phyloP scores from a whole-genome alignment of 2,329 filamentous ascomycete species.

The Dendryphion nanum region DNA sequence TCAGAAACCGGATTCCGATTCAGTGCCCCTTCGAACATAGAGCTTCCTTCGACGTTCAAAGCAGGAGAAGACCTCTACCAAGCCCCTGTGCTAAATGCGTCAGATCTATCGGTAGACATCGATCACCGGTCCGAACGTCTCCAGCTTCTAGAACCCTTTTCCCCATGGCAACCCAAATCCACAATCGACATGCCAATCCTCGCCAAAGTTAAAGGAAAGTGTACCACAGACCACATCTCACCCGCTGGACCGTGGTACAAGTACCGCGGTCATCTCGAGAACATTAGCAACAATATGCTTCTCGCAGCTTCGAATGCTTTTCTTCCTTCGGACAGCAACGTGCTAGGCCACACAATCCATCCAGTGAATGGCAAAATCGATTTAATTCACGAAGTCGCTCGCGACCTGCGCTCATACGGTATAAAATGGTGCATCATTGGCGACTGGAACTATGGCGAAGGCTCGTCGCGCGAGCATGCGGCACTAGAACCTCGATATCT shows the following conservation, averaged over 20 bases:
- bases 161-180: slow-evolving; percentile 22
- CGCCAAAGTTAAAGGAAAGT: slow-evolving; percentile 39
- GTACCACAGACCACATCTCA: slow-evolving; percentile 43
- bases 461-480: slow-evolving; percentile 25
- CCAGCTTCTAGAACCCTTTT: slow-evolving; percentile 15
- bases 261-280: slow-evolving; percentile 41
- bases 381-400: slow-evolving; percentile 28
- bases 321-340: slow-evolving; percentile 16
- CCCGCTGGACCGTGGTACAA: slow-evolving; percentile 42
- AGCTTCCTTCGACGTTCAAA: slow-evolving; percentile 24
- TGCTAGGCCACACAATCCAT: slow-evolving; percentile 27
- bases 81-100: slow-evolving; percentile 15
- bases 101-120: slow-evolving; percentile 22
- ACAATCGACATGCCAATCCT: slow-evolving; percentile 25
- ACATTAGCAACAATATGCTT: slow-evolving; percentile 40
- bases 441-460: slow-evolving; percentile 32
- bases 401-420: slow-evolving; percentile 15
- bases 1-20: slow-evolving; percentile 21
- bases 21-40: slow-evolving; percentile 20
- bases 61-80: slow-evolving; percentile 25
- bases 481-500: slow-evolving; percentile 18
- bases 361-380: slow-evolving; percentile 9
- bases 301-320: slow-evolving; percentile 33
- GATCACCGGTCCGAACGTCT: slow-evolving; percentile 26
- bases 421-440: slow-evolving; percentile 35